These are phyloP conservation scores for Abrus pulchellus DNA, from an alignment of 306 rosid species.

Conservation along the genomic window DNA sequence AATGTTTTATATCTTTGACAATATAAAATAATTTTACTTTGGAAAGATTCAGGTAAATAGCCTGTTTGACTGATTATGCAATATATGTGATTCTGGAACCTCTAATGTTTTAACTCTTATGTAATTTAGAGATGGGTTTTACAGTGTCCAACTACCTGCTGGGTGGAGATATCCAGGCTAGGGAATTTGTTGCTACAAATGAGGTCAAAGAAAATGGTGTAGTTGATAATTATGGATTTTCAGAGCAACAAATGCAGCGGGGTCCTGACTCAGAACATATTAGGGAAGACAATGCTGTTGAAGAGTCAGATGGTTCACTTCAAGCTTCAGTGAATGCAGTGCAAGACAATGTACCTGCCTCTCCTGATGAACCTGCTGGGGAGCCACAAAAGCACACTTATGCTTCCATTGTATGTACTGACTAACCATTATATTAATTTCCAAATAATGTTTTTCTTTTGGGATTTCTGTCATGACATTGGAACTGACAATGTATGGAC, in stretches of 20 bases:
- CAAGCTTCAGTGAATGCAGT: conserved; percentile 61
- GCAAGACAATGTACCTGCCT: conserved; percentile 66
- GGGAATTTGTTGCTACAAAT: conserved; percentile 70
- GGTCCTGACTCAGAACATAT: conserved; percentile 68
- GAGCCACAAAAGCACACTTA: conserved; percentile 97
- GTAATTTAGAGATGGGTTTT: conserved; percentile 50
- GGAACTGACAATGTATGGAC: conserved; percentile 53
- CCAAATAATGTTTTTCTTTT: conserved; percentile 33
- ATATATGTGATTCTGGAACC: conserved; percentile 10
- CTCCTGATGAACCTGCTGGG: conserved; percentile 83
- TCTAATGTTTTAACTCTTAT: conserved; percentile 10
- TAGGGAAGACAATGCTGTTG: conserved; percentile 63
- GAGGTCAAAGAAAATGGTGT: conserved; percentile 80
- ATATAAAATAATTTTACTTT: neutral
- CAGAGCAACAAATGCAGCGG: conserved; percentile 74
- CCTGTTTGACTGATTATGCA: neutral
- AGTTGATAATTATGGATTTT: conserved; percentile 67
- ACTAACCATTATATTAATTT: conserved; percentile 22
- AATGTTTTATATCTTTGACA: conserved; percentile 8
- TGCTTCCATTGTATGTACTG: conserved; percentile 86
- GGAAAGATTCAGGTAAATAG: conserved; percentile 29
- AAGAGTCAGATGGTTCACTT: conserved; percentile 71
- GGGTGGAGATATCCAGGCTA: conserved; percentile 73
- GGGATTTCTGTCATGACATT: conserved; percentile 17
- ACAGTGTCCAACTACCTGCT: conserved; percentile 79